Evolutionary conservation across 345 rosid species (phyloP).

Genomic region (Rhodamnia rubescens): DNA sequence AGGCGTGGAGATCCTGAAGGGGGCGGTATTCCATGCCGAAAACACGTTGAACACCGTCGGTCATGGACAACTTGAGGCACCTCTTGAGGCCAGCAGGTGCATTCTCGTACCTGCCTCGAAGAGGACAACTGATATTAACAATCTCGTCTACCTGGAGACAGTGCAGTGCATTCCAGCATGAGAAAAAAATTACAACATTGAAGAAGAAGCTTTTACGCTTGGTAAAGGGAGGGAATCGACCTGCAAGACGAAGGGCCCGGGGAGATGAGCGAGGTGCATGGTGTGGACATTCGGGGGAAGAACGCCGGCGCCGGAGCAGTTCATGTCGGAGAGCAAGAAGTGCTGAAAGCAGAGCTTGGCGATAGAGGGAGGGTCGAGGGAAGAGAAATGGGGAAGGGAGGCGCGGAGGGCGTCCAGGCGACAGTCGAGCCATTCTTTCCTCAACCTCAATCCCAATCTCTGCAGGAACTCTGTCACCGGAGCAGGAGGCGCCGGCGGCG

Average conservation of each 20-base stretch:
- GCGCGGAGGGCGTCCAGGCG: conserved; percentile 37
- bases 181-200: neutral
- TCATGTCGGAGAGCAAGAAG: conserved; percentile 78
- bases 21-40: conserved; percentile 94
- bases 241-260: conserved; percentile 90
- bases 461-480: conserved; percentile 34
- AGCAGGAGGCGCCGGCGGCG: conserved; percentile 7
- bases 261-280: conserved; percentile 60
- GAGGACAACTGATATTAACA: conserved; percentile 67
- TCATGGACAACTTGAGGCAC: conserved; percentile 85
- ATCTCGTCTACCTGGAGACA: conserved; percentile 83
- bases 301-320: conserved; percentile 56
- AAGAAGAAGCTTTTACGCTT: neutral
- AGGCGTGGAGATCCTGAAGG: conserved; percentile 64
- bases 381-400: conserved; percentile 27
- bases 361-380: conserved; percentile 31
- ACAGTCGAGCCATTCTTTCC: conserved; percentile 56
- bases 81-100: conserved; percentile 65
- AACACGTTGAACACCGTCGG: conserved; percentile 86
- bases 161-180: neutral
- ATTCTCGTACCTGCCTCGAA: conserved; percentile 64
- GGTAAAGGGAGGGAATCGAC: conserved; percentile 10
- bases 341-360: conserved; percentile 79
- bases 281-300: conserved; percentile 61
- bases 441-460: conserved; percentile 53